Evolutionary conservation across 257 asterid species (phyloP).

Genomic region (Cordia subcordata): DNA sequence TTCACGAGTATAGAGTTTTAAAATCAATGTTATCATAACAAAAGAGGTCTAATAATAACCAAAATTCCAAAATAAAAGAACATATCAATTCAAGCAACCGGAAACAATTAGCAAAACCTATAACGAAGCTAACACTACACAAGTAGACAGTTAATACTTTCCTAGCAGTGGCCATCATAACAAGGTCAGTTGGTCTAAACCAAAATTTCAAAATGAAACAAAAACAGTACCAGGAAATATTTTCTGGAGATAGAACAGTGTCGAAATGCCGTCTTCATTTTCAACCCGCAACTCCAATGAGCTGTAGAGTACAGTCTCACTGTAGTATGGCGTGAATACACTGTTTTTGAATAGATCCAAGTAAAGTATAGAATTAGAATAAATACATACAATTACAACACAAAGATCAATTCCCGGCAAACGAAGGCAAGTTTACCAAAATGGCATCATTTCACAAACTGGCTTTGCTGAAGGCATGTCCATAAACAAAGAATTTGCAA

Average conservation of each 20-base stretch:
- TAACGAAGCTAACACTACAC: no score
- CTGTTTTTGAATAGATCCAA: conserved; percentile 40
- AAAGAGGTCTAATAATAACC: no score
- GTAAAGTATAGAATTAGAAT: conserved; percentile 22
- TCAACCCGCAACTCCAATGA: conserved; percentile 79
- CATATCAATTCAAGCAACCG: no score
- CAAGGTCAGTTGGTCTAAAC: no score
- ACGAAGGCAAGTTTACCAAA: conserved; percentile 48
- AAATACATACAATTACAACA: background rate
- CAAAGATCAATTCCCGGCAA: conserved; percentile 5
- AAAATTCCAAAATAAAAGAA: no score
- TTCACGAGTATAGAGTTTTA: no score
- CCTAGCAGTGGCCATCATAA: no score
- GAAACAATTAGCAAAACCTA: no score
- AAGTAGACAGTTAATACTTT: no score
- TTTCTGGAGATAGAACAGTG: conserved; percentile 88
- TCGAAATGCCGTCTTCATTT: conserved; percentile 98
- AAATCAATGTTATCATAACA: no score
- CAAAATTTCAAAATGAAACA: no score
- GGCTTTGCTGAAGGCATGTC: conserved; percentile 93
- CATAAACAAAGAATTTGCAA: conserved; percentile 91
- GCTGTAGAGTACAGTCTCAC: conserved; percentile 98
- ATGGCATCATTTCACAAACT: conserved; percentile 86
- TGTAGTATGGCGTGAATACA: conserved; percentile 98
- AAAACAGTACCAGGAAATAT: conserved; percentile 76